These are phyloP conservation scores for Barnettozyma wickerhamii DNA, from an alignment of 805 yeast genomes.

Conservation along the genomic window DNA sequence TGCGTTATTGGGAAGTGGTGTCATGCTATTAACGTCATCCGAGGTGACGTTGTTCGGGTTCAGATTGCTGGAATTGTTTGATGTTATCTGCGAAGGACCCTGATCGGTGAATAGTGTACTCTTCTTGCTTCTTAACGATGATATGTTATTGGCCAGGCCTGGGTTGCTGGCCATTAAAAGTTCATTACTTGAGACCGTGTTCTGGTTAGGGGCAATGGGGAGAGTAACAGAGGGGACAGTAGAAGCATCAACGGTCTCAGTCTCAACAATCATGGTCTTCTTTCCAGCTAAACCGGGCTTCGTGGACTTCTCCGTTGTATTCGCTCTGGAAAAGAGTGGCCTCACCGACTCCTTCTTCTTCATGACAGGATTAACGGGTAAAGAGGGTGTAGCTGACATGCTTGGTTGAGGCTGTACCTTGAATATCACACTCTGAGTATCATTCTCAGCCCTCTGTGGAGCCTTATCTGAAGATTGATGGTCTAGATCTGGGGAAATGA, in stretches of 20 bases:
- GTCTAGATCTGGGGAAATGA: no score
- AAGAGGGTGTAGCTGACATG: not conserved
- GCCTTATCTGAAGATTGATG: no score
- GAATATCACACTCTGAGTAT: no score
- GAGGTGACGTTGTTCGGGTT: constrained; percentile 5
- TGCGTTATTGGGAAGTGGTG: not conserved
- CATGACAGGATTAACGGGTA: not conserved
- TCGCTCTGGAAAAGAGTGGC: constrained; percentile 23
- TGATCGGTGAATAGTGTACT: constrained; percentile 29
- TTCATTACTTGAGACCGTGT: constrained; percentile 15
- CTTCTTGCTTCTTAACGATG: constrained; percentile 32
- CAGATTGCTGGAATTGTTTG: constrained; percentile 10
- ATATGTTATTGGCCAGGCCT: constrained; percentile 25
- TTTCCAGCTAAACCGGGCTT: constrained; percentile 12
- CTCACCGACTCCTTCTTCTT: constrained; percentile 23
- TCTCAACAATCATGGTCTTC: constrained; percentile 50
- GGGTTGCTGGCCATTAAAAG: constrained; percentile 20
- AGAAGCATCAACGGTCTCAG: constrained; percentile 55
- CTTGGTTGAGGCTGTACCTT: no score
- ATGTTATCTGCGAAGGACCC: constrained; percentile 5
- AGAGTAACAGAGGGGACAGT: constrained; percentile 23
- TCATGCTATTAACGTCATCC: constrained; percentile 12
- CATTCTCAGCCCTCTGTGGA: no score
- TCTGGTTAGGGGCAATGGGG: constrained; percentile 18
- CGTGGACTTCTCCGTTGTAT: constrained; percentile 20